Base-by-base conservation (phyloP, 139 green algal species). In the Coelastrella sp. region DNA sequence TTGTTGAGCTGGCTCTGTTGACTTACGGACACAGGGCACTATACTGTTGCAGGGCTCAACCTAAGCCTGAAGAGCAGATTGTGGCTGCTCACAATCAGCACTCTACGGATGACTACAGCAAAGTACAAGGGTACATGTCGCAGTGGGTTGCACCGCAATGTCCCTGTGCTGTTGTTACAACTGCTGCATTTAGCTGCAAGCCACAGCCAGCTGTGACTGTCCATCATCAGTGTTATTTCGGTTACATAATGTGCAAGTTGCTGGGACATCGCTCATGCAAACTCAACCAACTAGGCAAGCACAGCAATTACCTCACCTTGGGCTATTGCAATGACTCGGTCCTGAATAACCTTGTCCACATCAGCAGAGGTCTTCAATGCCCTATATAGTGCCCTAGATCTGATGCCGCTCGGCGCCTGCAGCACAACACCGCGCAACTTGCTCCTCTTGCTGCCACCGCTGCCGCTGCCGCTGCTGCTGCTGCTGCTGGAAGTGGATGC, bases 401-500 rank as follows among this genome's bases (percentile, higher is more conserved):
- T 64, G 3, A 83, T 54, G 60, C 54, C 54, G n/a, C 2, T 58
- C 2, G 77, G 77, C 11, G 54, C 11, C 8, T 83, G 47, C 20
- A 83, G 5, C 8, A 83, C 77, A 64, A 58, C 54, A 5, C 77
- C 77, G 5, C 54, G 19, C 4, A 64, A 10, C 47, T 54, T 61
- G 80, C 80, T 86, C 60, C 60, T 76, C 20, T 3, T 64, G 60
- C 60, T 86, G 59, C 58, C 56, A 59, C 19, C 58, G 80, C 20
- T 10, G 14, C 58, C 1, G 32, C n/a, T n/a, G n/a, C n/a, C n/a
- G n/a, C 32, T 1, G 20, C 80, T 60, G 22, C 80, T 74, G n/a
- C 61, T 59, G 22, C 19, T 86, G 84, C 71, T 73, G 83, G 68
- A 81, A 68, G 73, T 65, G 71, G 54, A 73, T 73, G 65, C 13